phyloP scores from a whole-genome alignment of 495 filamentous ascomycete species.

The Penicillium mononematosum region DNA sequence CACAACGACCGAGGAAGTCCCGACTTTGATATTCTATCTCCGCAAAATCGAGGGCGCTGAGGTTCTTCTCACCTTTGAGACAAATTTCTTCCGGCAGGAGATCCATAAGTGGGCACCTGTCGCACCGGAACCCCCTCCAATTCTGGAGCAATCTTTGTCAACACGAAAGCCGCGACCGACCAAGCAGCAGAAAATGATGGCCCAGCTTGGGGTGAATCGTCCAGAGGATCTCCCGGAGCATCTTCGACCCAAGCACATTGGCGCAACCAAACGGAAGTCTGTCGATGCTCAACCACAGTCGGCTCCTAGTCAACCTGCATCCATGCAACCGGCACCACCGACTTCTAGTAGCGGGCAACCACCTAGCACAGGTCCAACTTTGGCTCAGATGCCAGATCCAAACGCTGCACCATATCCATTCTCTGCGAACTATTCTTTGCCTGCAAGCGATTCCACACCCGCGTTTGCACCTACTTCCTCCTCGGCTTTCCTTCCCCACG shows the following conservation, averaged over 20 bases:
- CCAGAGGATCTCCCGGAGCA: slow-evolving; percentile 85
- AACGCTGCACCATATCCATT: slow-evolving; percentile 39
- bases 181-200: slow-evolving; percentile 95
- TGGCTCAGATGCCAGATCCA: slow-evolving; percentile 38
- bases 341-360: slow-evolving; percentile 27
- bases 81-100: slow-evolving; percentile 95
- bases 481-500: slow-evolving; percentile 44
- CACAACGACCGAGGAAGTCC: slow-evolving; percentile 79
- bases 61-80: slow-evolving; percentile 87
- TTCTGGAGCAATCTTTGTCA: slow-evolving; percentile 79
- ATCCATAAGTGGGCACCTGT: slow-evolving; percentile 96
- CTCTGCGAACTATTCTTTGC: slow-evolving; percentile 43
- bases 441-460: slow-evolving; percentile 39
- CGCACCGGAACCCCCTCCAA: slow-evolving; percentile 76
- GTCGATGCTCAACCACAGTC: slow-evolving; percentile 29
- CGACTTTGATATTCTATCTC: slow-evolving; percentile 92
- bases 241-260: slow-evolving; percentile 71
- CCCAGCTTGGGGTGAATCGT: slow-evolving; percentile 77
- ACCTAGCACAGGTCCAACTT: slow-evolving; percentile 32
- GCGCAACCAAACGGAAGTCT: slow-evolving; percentile 50
- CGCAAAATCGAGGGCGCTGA: slow-evolving; percentile 98
- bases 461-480: slow-evolving; percentile 41
- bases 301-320: slow-evolving; percentile 21
- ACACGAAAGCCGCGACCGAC: slow-evolving; percentile 98
- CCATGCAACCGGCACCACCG: slow-evolving; percentile 33